Percentiles rank a stretch among this genome's conserved stretches.
phyloP scores from a whole-genome alignment of 1,284 basidiomycete species.

The Coriolopsis trogii region DNA sequence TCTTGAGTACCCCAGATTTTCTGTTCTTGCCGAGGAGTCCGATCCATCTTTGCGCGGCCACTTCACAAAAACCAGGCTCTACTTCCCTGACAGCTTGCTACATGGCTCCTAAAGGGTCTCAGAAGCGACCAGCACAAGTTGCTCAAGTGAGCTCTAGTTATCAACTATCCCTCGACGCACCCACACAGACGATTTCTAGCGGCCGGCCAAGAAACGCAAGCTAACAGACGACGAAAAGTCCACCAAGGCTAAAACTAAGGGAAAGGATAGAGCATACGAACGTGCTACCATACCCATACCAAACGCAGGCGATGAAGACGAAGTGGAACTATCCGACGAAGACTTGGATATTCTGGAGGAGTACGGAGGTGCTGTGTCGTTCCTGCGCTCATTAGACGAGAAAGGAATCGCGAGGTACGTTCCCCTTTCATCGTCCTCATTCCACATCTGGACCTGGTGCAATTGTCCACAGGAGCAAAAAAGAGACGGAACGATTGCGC shows the following conservation, averaged over 20 bases:
- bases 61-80: too few species aligned
- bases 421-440: not conserved
- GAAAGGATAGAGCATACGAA: constrained; percentile 64
- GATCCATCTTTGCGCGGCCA: too few species aligned
- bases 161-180: too few species aligned
- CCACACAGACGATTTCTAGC: constrained; percentile 24
- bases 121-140: constrained; percentile 28
- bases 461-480: constrained; percentile 74
- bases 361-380: constrained; percentile 57
- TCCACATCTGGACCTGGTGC: not conserved
- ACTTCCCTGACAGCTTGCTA: not conserved
- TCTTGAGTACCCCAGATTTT: constrained; percentile 14
- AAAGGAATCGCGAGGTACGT: constrained; percentile 73
- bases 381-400: constrained; percentile 66
- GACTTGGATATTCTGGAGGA: constrained; percentile 63
- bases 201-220: constrained; percentile 42
- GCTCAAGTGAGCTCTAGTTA: constrained; percentile 18
- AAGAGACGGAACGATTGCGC: constrained; percentile 67
- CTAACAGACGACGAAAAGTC: constrained; percentile 25
- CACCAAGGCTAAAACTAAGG: constrained; percentile 42
- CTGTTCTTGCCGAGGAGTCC: not conserved
- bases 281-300: constrained; percentile 68
- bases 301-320: constrained; percentile 42
- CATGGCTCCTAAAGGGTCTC: constrained; percentile 26
- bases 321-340: constrained; percentile 59